Conservation (phyloP, 768 basidiomycete species). For the Hericium erinaceus region DNA sequence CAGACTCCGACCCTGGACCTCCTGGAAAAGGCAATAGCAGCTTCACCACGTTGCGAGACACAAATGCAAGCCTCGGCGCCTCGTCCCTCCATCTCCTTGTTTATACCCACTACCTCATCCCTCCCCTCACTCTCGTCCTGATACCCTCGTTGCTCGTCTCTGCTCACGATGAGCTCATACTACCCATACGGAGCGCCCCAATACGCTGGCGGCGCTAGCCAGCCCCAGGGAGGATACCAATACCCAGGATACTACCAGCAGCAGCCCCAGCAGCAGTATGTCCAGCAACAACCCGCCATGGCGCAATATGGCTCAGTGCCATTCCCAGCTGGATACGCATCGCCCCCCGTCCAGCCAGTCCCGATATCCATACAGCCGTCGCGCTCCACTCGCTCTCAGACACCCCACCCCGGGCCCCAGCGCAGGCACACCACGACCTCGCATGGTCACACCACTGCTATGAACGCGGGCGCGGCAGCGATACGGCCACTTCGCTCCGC, state of each 20-base stretch:
- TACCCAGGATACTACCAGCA: conserved; percentile 8
- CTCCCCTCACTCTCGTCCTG: background rate
- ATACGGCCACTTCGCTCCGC: conserved; percentile 42
- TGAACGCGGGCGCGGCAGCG: conserved; percentile 2
- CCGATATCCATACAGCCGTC: conserved; percentile 1
- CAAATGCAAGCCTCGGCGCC: background rate
- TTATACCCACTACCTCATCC: conserved; percentile 3
- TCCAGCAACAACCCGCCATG: conserved; percentile 6
- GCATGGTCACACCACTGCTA: conserved; percentile 1
- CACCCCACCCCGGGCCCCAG: conserved; percentile 20
- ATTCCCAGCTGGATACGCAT: conserved; percentile 4
- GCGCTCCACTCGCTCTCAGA: conserved; percentile 6
- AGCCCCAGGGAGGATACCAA: conserved; percentile 1
- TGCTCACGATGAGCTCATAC: conserved; percentile 8
- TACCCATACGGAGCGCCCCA: background rate
- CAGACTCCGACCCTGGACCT: background rate
- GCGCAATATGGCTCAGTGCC: conserved; percentile 1
- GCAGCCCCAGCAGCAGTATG: conserved; percentile 12
- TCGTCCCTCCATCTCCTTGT: background rate
- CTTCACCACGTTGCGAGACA: conserved; percentile 8
- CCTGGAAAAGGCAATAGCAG: conserved; percentile 12
- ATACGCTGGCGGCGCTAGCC: background rate
- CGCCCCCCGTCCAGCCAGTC: background rate
- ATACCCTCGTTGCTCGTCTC: background rate
- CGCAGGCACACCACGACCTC: conserved; percentile 27